Evolutionary conservation across 352 stramenopile genomes (phyloP).

Genomic region (Phytopythium delawarense): DNA sequence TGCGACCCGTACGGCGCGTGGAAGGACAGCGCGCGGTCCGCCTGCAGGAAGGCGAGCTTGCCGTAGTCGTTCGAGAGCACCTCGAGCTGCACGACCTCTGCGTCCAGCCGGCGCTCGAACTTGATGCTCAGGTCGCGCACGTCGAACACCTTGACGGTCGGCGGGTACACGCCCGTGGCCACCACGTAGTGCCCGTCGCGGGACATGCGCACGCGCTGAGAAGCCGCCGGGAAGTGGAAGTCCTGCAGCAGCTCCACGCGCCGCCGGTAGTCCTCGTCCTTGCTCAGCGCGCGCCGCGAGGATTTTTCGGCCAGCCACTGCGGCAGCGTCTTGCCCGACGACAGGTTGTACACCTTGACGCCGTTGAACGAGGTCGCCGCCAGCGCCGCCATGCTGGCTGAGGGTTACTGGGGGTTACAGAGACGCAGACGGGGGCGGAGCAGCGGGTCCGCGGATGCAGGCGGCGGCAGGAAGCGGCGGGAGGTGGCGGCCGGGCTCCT

Average conservation of each 20-base stretch:
- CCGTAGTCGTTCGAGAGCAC: conserved; percentile 96
- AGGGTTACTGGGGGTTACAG: too few relatives aligned
- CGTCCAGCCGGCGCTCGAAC: conserved; percentile 97
- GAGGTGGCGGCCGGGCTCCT: too few relatives aligned
- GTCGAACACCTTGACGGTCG: conserved; percentile 94
- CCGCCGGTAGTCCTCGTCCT: conserved; percentile 75
- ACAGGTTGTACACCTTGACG: conserved; percentile 96
- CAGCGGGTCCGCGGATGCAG: too few relatives aligned
- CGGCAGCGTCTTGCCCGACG: conserved; percentile 91
- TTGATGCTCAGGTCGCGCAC: conserved; percentile 97
- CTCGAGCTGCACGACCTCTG: conserved; percentile 95
- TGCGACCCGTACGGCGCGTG: conserved; percentile 98
- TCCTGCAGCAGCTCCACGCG: conserved; percentile 99
- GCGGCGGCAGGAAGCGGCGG: background rate
- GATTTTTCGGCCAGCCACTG: conserved; percentile 93
- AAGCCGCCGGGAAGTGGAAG: conserved; percentile 96
- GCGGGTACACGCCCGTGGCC: conserved; percentile 95
- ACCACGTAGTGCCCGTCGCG: conserved; percentile 95
- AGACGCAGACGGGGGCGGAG: too few relatives aligned
- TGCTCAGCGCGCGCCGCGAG: conserved; percentile 28
- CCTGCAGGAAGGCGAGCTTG: conserved; percentile 97
- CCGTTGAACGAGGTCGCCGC: conserved; percentile 87
- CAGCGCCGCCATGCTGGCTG: conserved; percentile 57
- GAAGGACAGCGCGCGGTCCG: conserved; percentile 96
- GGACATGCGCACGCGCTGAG: conserved; percentile 93